These are phyloP conservation scores for Ophiostoma australiae DNA, from an alignment of 2,329 filamentous ascomycete genomes.

Conservation along the genomic window DNA sequence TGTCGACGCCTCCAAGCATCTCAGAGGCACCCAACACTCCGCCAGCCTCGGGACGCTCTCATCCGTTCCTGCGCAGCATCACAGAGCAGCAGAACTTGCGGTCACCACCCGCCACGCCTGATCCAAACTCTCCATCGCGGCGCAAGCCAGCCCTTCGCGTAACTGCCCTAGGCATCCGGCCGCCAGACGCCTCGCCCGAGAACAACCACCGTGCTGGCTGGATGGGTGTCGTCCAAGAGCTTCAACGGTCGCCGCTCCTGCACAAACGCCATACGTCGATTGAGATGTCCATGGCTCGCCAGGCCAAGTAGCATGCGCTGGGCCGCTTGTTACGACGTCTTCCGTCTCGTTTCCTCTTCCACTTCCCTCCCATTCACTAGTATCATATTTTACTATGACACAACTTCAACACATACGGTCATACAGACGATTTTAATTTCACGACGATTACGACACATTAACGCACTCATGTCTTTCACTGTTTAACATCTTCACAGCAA, in stretches of 20 bases:
- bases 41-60: conserved; percentile 11
- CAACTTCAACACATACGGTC: conserved; percentile 2
- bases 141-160: conserved; percentile 48
- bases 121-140: conserved; percentile 35
- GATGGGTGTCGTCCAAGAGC: conserved; percentile 59
- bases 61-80: conserved; percentile 20
- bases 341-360: neutral
- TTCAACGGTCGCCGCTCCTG: conserved; percentile 57
- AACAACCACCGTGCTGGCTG: conserved; percentile 51
- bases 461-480: neutral
- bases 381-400: neutral
- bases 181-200: conserved; percentile 41
- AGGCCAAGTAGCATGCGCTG: conserved; percentile 3
- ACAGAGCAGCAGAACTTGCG: conserved; percentile 16
- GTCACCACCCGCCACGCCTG: conserved; percentile 12
- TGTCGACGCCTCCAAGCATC: neutral
- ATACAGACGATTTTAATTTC: neutral
- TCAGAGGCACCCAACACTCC: conserved; percentile 15
- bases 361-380: neutral
- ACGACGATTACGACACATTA: conserved; percentile 12
- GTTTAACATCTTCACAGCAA: neutral
- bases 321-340: neutral
- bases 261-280: conserved; percentile 59
- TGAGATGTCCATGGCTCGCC: conserved; percentile 48
- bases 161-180: conserved; percentile 45